phyloP scores from a whole-genome alignment of 176 grass and related monocot species.

The Triticum dicoccoides region DNA sequence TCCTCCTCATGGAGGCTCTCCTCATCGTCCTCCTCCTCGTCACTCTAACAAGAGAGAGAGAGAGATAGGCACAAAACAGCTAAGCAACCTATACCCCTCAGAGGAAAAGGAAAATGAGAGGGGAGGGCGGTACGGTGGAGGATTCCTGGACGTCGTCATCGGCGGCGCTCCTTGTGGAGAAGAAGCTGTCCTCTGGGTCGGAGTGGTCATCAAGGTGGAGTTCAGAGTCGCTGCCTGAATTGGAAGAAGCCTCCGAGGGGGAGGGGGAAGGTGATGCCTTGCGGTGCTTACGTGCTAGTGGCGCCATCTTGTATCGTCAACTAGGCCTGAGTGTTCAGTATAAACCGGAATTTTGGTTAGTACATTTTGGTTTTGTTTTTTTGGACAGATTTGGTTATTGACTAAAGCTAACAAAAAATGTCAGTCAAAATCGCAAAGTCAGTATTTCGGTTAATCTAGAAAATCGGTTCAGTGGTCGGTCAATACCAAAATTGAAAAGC shows the following conservation, averaged over 20 bases:
- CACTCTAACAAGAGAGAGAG: not conserved
- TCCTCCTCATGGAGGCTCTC: not conserved
- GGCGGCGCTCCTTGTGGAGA: not conserved
- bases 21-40: not conserved
- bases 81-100: not conserved
- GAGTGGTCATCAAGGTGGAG: not conserved
- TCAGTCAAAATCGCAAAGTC: not conserved
- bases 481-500: not conserved
- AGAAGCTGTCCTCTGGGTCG: not conserved
- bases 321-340: conserved; percentile 32
- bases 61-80: not conserved
- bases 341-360: not conserved
- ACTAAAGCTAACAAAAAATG: not conserved
- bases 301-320: conserved; percentile 5
- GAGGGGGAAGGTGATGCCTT: not conserved
- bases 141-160: not conserved
- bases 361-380: conserved; percentile 29
- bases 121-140: not conserved
- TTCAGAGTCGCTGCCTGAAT: not conserved
- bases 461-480: not conserved
- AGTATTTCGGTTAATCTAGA: not conserved
- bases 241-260: not conserved
- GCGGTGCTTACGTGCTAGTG: not conserved
- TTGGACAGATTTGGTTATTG: not conserved
- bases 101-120: not conserved